Conservation (phyloP, 2,329 filamentous ascomycete genomes). For the Colletotrichum aenigma region DNA sequence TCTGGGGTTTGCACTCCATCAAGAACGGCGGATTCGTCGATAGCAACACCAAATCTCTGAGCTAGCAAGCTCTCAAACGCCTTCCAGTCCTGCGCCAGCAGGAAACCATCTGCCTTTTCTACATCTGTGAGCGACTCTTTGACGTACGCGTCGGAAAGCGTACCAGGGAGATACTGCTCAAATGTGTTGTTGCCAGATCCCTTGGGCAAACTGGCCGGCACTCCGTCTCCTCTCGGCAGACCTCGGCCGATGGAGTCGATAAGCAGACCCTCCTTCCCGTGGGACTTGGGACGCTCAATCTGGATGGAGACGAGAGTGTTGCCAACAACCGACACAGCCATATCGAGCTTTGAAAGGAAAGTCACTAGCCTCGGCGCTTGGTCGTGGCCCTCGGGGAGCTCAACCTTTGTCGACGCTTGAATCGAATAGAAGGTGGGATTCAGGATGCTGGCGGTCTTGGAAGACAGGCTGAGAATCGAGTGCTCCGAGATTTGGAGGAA, state of each 20-base stretch:
- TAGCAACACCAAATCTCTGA: constrained; percentile 42
- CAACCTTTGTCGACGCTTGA: constrained; percentile 53
- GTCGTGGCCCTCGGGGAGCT: constrained; percentile 41
- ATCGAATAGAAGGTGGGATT: constrained; percentile 71
- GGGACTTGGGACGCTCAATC: constrained; percentile 63
- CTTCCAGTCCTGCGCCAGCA: constrained; percentile 47
- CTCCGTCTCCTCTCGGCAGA: constrained; percentile 21
- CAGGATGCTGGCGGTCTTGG: constrained; percentile 63
- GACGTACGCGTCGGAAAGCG: constrained; percentile 54
- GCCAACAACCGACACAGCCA: constrained; percentile 68
- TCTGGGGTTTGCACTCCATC: constrained; percentile 32
- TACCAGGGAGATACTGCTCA: constrained; percentile 48
- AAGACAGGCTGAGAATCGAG: constrained; percentile 66
- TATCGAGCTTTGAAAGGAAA: constrained; percentile 69
- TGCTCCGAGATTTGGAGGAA: constrained; percentile 72
- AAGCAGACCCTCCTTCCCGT: constrained; percentile 66
- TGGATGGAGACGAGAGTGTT: constrained; percentile 72
- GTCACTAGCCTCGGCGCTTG: constrained; percentile 49
- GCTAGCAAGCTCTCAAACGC: constrained; percentile 57
- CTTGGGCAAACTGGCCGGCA: constrained; percentile 11
- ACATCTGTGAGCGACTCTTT: constrained; percentile 48
- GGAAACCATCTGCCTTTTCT: constrained; percentile 50
- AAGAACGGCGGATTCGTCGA: constrained; percentile 23
- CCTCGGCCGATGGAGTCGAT: constrained; percentile 78
- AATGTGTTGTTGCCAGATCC: constrained; percentile 4